Evolutionary conservation across 2,329 filamentous ascomycete species (phyloP).

Genomic region (Xylaria sp.): DNA sequence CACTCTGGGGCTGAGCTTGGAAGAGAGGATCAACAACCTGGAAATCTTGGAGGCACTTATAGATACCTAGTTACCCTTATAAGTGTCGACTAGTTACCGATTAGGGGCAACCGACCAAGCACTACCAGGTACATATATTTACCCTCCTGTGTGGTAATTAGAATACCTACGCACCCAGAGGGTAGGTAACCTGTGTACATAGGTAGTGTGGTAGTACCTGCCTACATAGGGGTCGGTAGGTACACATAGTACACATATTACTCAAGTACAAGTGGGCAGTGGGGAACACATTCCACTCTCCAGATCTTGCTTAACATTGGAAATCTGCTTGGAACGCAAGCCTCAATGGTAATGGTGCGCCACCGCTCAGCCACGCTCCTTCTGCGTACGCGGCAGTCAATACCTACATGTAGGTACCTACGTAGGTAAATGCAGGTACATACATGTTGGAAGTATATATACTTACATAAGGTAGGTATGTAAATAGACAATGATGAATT

Average conservation of each 20-base stretch:
- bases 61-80: conserved; percentile 17
- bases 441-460: no score
- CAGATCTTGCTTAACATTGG: background rate
- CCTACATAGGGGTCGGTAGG: background rate
- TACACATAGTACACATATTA: no score
- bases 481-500: no score
- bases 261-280: no score
- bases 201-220: background rate
- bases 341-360: background rate
- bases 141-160: background rate
- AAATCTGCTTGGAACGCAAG: background rate
- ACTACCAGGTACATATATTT: background rate
- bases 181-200: background rate
- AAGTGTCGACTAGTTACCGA: conserved; percentile 6
- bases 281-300: no score
- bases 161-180: background rate
- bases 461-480: no score
- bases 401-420: background rate
- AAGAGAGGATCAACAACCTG: conserved; percentile 24
- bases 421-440: no score
- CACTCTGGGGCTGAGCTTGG: conserved; percentile 25
- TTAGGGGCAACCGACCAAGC: background rate
- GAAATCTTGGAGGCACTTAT: conserved; percentile 30
- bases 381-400: background rate
- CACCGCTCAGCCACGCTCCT: conserved; percentile 7